Conservation (phyloP, 2,329 filamentous ascomycete species). For the Trichophyton schoenleinii region DNA sequence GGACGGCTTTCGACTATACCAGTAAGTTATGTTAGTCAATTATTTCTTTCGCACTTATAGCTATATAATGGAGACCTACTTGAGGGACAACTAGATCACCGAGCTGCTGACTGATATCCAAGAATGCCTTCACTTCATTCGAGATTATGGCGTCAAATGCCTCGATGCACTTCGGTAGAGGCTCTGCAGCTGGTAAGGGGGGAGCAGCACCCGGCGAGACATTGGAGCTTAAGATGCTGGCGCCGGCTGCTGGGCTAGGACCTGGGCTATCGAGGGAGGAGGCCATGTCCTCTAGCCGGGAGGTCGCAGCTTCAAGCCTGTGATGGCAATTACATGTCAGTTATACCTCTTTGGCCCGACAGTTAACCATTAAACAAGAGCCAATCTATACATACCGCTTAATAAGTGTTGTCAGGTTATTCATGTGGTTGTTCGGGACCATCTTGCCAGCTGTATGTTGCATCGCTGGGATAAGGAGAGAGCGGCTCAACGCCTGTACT, state of each 20-base stretch:
- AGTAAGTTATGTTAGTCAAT: neutral
- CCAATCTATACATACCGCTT: constrained; percentile 61
- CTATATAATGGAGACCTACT: constrained; percentile 36
- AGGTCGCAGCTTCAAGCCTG: constrained; percentile 94
- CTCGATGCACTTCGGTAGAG: constrained; percentile 63
- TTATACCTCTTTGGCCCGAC: neutral
- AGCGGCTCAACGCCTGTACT: neutral
- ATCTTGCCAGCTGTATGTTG: constrained; percentile 32
- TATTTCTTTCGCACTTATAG: neutral
- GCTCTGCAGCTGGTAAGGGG: constrained; percentile 41
- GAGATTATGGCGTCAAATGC: constrained; percentile 75
- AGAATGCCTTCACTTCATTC: constrained; percentile 62
- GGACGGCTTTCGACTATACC: constrained; percentile 42
- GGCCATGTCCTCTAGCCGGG: constrained; percentile 90
- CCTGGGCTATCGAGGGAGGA: constrained; percentile 44
- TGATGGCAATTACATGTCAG: neutral
- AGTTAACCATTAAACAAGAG: neutral
- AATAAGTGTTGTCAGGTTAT: constrained; percentile 93
- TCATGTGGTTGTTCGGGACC: constrained; percentile 65
- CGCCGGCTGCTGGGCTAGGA: constrained; percentile 18
- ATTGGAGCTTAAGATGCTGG: constrained; percentile 11
- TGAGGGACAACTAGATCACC: constrained; percentile 71
- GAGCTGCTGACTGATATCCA: constrained; percentile 62
- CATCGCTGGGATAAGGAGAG: neutral
- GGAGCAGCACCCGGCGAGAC: constrained; percentile 23